Conservation (phyloP, 805 yeast genomes). For the Cephaloascus albidus region DNA sequence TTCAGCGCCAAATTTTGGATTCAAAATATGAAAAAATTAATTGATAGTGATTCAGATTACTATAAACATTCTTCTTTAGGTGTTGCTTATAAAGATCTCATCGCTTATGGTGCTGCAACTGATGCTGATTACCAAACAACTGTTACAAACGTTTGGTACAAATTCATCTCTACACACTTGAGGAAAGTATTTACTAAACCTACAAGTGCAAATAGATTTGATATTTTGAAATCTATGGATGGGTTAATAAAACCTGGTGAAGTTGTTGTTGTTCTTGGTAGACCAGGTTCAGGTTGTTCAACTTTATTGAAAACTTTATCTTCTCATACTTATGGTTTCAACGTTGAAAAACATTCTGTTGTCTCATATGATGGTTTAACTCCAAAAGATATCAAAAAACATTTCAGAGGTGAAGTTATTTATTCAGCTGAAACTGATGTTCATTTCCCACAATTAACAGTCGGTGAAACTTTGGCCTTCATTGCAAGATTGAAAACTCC, state of each 20-base stretch:
- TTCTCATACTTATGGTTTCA: slow-evolving; percentile 51
- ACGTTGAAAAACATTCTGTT: slow-evolving; percentile 32
- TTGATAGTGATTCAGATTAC: slow-evolving; percentile 47
- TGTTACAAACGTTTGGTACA: slow-evolving; percentile 32
- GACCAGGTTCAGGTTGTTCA: slow-evolving; percentile 80
- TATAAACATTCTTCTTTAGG: slow-evolving; percentile 55
- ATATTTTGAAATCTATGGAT: slow-evolving; percentile 58
- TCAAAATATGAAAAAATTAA: slow-evolving; percentile 47
- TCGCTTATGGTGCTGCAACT: slow-evolving; percentile 57
- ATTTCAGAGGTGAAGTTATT: slow-evolving; percentile 60
- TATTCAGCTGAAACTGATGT: slow-evolving; percentile 61
- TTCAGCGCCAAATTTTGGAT: slow-evolving; percentile 61
- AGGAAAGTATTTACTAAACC: no score
- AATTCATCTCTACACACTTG: slow-evolving; percentile 6
- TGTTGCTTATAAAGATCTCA: slow-evolving; percentile 44
- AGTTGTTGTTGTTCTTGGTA: slow-evolving; percentile 61
- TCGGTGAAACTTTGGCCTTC: slow-evolving; percentile 47
- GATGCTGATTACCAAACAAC: slow-evolving; percentile 64
- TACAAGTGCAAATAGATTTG: no score
- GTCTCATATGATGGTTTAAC: slow-evolving; percentile 49
- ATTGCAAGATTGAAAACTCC: slow-evolving; percentile 59
- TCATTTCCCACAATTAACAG: slow-evolving; percentile 69
- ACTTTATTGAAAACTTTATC: slow-evolving; percentile 55
- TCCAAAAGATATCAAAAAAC: slow-evolving; percentile 36
- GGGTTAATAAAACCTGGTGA: slow-evolving; percentile 56